These are phyloP conservation scores for Nannizziopsis arthrosporioides DNA, from an alignment of 2,329 filamentous ascomycete species.

Conservation along the genomic window DNA sequence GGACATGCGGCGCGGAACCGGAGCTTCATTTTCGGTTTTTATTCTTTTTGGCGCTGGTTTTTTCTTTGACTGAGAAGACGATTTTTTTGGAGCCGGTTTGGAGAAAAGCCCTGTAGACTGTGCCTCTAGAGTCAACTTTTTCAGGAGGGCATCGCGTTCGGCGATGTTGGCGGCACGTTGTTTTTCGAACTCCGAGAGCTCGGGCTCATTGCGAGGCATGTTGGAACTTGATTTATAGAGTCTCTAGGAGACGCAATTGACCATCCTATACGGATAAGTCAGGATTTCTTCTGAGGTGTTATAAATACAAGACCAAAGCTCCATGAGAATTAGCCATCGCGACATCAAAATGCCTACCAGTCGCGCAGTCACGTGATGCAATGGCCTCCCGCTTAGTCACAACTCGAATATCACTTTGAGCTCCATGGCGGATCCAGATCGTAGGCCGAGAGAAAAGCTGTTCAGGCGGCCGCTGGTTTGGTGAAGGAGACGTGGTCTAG, in stretches of 20 bases:
- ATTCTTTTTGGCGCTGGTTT: constrained; percentile 43
- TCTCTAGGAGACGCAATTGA: not conserved
- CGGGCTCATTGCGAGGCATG: constrained; percentile 18
- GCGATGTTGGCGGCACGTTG: constrained; percentile 77
- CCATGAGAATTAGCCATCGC: constrained; percentile 9
- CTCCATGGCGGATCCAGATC: too few species aligned
- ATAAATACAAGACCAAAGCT: too few species aligned
- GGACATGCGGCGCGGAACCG: constrained; percentile 47
- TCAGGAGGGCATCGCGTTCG: constrained; percentile 69
- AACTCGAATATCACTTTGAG: too few species aligned
- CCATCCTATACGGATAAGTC: too few species aligned
- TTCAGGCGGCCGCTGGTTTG: too few species aligned
- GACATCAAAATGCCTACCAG: constrained; percentile 8
- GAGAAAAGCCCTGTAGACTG: constrained; percentile 57
- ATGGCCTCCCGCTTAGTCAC: too few species aligned
- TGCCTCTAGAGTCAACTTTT: constrained; percentile 58
- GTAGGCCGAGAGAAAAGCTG: too few species aligned
- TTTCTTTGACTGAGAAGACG: constrained; percentile 40
- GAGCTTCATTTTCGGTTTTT: constrained; percentile 51
- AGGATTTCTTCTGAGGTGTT: too few species aligned
- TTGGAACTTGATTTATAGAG: not conserved
- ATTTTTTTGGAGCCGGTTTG: constrained; percentile 40
- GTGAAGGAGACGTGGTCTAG: too few species aligned
- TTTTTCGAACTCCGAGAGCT: constrained; percentile 75
- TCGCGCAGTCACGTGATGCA: constrained; percentile 13